Conservation (phyloP, 2,329 filamentous ascomycete species). For the Clonostachys rosea region DNA sequence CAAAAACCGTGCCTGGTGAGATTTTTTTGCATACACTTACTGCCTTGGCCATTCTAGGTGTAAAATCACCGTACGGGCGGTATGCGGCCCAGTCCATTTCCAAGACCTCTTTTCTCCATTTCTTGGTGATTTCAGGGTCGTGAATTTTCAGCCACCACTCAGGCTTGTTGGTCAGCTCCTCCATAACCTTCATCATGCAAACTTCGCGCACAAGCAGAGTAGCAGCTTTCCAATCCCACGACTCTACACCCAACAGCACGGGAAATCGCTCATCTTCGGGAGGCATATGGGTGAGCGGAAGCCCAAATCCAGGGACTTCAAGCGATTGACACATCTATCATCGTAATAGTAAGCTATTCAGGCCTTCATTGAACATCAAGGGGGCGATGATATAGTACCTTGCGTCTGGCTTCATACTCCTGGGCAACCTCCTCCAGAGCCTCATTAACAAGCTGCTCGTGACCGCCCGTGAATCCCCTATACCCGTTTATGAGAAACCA, state of each 20-base stretch:
- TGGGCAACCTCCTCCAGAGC: too few species aligned
- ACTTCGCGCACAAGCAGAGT: conserved; percentile 20
- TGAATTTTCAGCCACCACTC: conserved; percentile 25
- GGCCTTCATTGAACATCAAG: too few species aligned
- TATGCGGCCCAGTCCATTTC: conserved; percentile 19
- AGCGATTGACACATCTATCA: neutral
- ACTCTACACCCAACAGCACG: conserved; percentile 5
- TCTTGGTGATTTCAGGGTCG: conserved; percentile 14
- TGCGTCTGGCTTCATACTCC: too few species aligned
- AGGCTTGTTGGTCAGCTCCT: conserved; percentile 25
- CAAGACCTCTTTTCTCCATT: conserved; percentile 20
- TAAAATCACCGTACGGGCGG: conserved; percentile 15
- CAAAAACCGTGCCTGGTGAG: neutral
- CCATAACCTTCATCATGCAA: conserved; percentile 24
- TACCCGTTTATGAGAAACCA: too few species aligned
- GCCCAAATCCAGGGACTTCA: conserved; percentile 14
- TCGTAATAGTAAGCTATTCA: neutral
- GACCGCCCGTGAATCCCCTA: too few species aligned
- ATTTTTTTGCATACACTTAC: conserved; percentile 10
- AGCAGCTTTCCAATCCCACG: conserved; percentile 12
- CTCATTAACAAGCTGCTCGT: too few species aligned
- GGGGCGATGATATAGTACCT: too few species aligned
- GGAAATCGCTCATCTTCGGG: conserved; percentile 9
- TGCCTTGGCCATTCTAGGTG: conserved; percentile 19
- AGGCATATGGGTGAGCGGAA: conserved; percentile 11